Conservation (phyloP, 495 filamentous ascomycete genomes). For the Bacidia gigantensis region DNA sequence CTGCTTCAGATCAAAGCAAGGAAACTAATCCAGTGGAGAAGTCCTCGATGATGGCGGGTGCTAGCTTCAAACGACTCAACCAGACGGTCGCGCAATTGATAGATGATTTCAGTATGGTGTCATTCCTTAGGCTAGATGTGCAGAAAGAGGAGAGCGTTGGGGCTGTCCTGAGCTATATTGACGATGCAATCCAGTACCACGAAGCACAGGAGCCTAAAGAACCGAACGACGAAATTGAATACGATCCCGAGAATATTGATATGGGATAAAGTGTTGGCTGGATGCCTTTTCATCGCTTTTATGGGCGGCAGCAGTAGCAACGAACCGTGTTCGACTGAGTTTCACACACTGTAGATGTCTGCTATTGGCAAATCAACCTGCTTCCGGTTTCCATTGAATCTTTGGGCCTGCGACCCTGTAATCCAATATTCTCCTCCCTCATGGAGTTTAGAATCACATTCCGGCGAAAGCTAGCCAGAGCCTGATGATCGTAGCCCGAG, state of each 20-base stretch:
- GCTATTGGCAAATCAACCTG: no score
- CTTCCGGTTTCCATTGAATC: no score
- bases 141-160: constrained; percentile 89
- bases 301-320: no score
- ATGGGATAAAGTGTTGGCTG: constrained; percentile 13
- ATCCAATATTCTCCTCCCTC: no score
- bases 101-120: constrained; percentile 96
- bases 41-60: constrained; percentile 60
- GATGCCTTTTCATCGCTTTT: not conserved
- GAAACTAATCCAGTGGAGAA: constrained; percentile 41
- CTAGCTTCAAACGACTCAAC: constrained; percentile 66
- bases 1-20: constrained; percentile 22
- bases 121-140: constrained; percentile 75
- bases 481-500: no score
- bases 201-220: constrained; percentile 92
- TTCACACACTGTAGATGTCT: no score
- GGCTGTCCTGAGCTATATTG: constrained; percentile 87
- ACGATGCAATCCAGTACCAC: constrained; percentile 90
- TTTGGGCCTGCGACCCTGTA: no score
- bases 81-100: constrained; percentile 76
- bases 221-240: constrained; percentile 62
- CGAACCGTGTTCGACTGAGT: not conserved
- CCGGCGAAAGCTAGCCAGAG: no score
- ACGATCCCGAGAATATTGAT: constrained; percentile 44
- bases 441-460: no score